Evolutionary conservation across 352 stramenopile species (phyloP), one percentile per base, ranked within the genome.

Genomic region (Phytophthora tubulina): DNA sequence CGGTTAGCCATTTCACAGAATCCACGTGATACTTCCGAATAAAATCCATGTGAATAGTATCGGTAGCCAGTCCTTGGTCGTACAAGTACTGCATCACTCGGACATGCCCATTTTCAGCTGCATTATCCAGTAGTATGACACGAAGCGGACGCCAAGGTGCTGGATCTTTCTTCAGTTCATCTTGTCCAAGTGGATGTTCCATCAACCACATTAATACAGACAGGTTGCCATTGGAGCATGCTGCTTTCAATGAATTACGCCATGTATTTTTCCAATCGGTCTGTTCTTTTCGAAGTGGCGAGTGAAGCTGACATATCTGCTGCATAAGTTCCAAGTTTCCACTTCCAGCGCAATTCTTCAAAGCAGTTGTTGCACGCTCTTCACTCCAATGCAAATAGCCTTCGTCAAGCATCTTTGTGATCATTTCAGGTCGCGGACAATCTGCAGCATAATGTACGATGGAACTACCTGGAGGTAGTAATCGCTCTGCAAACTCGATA

Each of bases 251-350:
- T 32, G 46, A 15, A 0, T 32, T 3, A 27, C n/a, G 0, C 59
- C 59, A 67, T 6, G 8, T 17, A n/a, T 17, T 8, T 41, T 60
- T 21, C 49, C 60, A 61, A 30, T 5, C 4, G 10, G 4, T 3
- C 13, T 33, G 7, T 0, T 55, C 30, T 33, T 46, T 0, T 49
- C 3, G 60, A 45, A 61, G 49, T 0, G 49, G 60, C 3, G 49
- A 67, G 39, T 67, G 49, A 39, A 67, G 49, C 14, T 60, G 49
- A 3, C 60, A 30, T 27, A 67, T 44, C 15, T 67, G 60, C 30
- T 52, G 38, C 41, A 59, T 59, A 11, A 61, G 30, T 9, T 60
- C 38, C n/a, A 36, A 27, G 13, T 11, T 39, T 52, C 60, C 60
- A 44, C 41, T 32, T 8, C n/a, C 32, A 31, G 38, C 60, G 21